Evolutionary conservation across 1,139 yeast species (phyloP), one percentile per base, ranked within the genome.

Genomic region (Pichia sp.): DNA sequence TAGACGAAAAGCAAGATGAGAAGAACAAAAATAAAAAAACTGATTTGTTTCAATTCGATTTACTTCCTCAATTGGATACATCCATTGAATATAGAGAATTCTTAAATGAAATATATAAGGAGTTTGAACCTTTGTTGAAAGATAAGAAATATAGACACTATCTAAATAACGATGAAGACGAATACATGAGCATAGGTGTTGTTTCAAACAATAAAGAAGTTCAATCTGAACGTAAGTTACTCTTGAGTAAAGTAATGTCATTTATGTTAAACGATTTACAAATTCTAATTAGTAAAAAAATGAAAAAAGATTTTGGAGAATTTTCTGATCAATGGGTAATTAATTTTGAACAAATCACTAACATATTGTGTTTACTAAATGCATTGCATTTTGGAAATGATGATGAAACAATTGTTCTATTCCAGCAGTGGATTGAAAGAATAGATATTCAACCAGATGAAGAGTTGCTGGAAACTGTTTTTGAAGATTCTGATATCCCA

Each of bases 351-450:
- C 77, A 75, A 49, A 67, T 72, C 18, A 60, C 75, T 32, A 70
- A 72, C 50, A 75, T 84, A 9, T 59, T 84, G 43, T 80, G 79
- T 52, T 77, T 88, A 56, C 59, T 84, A 27, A 72, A 73, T 44
- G 78, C 86, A 0, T 63, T 76, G 36, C 68, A 71, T 53, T 84
- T 82, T 57, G 70, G 74, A 0, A 63, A 67, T 25, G 68, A 69
- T 2, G 70, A 68, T 39, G 69, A 69, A 39, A 73, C 70, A 44
- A 78, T 82, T 2, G 74, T 72, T 30, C 60, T 70, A 20, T 63
- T 80, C 40, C 64, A 73, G 16, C 72, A 70, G 46, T 85, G 92
- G 92, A 70, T 82, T 32, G 85, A 85, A 59, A 71, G 79, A 50
- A 79, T 81, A 41, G 88, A 83, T 58, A 71, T 74, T 13, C 71